Evolutionary conservation across 208 protist species (phyloP), one percentile per base, ranked within the genome.

Genomic region (Tritrichomonas foetus): DNA sequence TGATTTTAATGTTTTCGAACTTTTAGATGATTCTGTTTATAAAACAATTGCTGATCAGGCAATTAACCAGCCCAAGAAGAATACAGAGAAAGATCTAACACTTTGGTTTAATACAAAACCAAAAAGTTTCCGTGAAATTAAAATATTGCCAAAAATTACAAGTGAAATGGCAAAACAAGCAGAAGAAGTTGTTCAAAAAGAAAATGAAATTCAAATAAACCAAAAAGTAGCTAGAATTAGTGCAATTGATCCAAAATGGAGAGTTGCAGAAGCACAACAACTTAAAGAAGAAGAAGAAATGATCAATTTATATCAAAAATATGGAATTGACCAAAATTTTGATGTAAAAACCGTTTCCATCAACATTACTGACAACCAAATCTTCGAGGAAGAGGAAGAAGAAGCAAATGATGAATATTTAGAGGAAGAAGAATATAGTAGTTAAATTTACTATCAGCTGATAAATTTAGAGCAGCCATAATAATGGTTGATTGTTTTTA

Each of bases 201-300:
- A 89, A 89, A 89, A 57, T 27, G 0, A 57, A 39, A 39, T 49
- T 20, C n/a, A 89, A 36, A n/a, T 57, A 57, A 20, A 53, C 5
- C 53, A 33, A 57, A 33, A n/a, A 1, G 11, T 57, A n/a, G 41
- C 47, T 39, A n/a, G 33, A 8, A 14, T 44, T 41, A 55, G 41
- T 89, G 20, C 44, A 39, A 47, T 8, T 61, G 78, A 89, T 89
- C 41, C 78, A 39, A 89, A 89, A 57, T 89, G 78, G 78, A 53
- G 47, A 57, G 47, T 33, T 44, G 1, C 44, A 0, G 41, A 61
- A 57, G 27, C 25, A 36, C 25, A 89, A 89, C 78, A 89, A 50
- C 27, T 57, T 16, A 5, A 30, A 8, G 78, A 89, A 89, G 78
- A 89, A 89, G 47, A 47, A 30, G 27, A 89, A 61, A 61, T 61